Evolutionary conservation across 257 asterid genomes (phyloP), one percentile per base, ranked within the genome.

Genomic region (Salvia rosmarinus): DNA sequence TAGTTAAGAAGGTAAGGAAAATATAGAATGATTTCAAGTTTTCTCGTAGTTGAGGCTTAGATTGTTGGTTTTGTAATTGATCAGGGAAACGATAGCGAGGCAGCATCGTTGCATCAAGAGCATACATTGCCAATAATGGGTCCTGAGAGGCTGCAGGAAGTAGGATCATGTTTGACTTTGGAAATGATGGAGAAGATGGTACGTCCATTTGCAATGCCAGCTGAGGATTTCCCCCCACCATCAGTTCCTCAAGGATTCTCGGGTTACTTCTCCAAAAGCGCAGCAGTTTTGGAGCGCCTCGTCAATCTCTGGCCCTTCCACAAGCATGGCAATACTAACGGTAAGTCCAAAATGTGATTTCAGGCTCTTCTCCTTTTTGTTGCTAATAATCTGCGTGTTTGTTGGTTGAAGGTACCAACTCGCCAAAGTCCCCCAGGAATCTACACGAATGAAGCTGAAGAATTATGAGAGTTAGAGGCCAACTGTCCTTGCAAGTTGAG

Each of bases 51-150:
- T 46, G 35, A 39, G 42, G 57, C 21, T 47, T 47, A 14, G 34
- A 32, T 64, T 50, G 2, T 56, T 4, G 8, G 4, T 54, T 9
- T 3, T 42, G 19, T 8, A 19, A 75, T 58, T 64, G 37, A 59
- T 79, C 90, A 94, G 96, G 75, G 86, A 77, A 67, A 84, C 13
- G 97, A 88, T 59, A 77, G 82, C 5, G 94, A 85, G 80, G 98
- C 90, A 54, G 87, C 88, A 28, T 81, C 97, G 3, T 76, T 87
- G 81, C 97, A 85, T 52, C 99, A 86, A 71, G 99, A 95, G 82
- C 99, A 95, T 82, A 91, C 97, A 2, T 71, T 95, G 82, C 99
- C 99, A 19, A 95, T 95, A 72, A 95, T 85, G 97, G 99, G 98
- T 20, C 99, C 99, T 0, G 98, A 95, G 85, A 89, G 99, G 81